Base-by-base conservation (phyloP, 768 basidiomycete genomes). In the Suillus fuscotomentosus region DNA sequence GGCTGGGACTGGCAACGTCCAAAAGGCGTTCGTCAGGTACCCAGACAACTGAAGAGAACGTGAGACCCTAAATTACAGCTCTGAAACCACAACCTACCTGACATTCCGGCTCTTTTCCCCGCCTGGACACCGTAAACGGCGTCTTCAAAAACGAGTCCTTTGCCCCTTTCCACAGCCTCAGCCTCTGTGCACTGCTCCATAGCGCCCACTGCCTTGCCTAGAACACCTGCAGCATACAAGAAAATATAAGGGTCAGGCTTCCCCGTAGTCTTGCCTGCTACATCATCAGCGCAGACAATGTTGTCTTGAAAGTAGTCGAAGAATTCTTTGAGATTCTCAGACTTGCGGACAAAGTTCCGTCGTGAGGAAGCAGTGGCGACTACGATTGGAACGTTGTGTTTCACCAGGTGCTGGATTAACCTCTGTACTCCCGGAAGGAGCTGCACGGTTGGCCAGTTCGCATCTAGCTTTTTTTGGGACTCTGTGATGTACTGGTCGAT, bases 211-310 rank as follows among this genome's bases (percentile, higher is more conserved):
- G 83, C 73, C 41, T 79, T 79, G 13, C 82, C 82, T 51, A 92
- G 75, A 61, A 86, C 76, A 60, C 82, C 80, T 34, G 94, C 94
- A 13, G 92, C 89, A 9, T 81, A 80, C 42, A 95, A 78, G 73
- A 94, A 96, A 42, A 94, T 87, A 71, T 94, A 93, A 20, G 94
- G 92, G 36, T 81, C 79, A 0, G 94, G 94, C 75, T 96, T 96
- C n/a, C 90, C 88, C 36, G 77, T 76, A 69, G 87, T 83, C 60
- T 78, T 77, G 45, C 82, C 79, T 66, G 80, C 72, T n/a, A 73
- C 75, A 69, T 93, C 92, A 66, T 94, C 90, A 34, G 82, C 87
- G 70, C 93, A 95, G 9, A 94, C 82, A 45, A 92, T 78, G 61
- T 83, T 83, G 7, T 80, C 84, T 48, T 81, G 27, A 69, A 94